Percentiles rank a stretch among this genome's conserved stretches.
These are phyloP conservation scores for Heliosperma pusillum DNA, from an alignment of 148 eudicot species.

Conservation along the genomic window DNA sequence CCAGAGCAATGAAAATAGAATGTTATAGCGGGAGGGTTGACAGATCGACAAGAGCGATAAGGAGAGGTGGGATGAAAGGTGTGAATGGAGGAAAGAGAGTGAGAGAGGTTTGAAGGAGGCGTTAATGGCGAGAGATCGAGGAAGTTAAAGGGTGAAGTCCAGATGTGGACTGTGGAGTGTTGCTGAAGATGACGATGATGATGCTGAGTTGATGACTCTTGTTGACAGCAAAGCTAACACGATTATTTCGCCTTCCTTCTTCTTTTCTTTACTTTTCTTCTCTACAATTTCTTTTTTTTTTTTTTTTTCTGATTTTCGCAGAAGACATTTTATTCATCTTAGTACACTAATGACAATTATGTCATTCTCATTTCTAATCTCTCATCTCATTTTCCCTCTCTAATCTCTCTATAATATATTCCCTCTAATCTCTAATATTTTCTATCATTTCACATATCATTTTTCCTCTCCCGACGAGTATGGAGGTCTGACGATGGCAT, in stretches of 20 bases:
- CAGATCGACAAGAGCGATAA: not conserved
- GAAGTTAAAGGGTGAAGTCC: not conserved
- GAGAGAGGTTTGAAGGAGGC: not conserved
- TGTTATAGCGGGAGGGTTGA: too few species aligned
- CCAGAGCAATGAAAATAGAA: not conserved
- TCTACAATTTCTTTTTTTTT: not conserved
- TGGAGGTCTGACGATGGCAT: too few species aligned
- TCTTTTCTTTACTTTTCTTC: too few species aligned
- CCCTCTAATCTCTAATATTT: too few species aligned
- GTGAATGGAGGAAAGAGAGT: not conserved
- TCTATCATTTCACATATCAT: too few species aligned
- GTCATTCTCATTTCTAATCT: too few species aligned
- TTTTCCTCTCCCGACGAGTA: too few species aligned
- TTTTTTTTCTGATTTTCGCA: too few species aligned
- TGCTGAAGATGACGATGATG: not conserved
- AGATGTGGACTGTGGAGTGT: conserved; percentile 10
- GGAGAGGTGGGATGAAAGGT: not conserved
- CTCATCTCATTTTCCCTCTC: too few species aligned
- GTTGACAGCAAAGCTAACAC: not conserved
- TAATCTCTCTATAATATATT: too few species aligned
- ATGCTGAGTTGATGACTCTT: not conserved
- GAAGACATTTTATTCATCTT: too few species aligned
- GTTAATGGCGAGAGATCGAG: not conserved
- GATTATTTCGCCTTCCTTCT: not conserved
- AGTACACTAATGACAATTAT: too few species aligned